Base-by-base conservation (phyloP, 116 monocot genomes). In the Dioscorea cayenensis region DNA sequence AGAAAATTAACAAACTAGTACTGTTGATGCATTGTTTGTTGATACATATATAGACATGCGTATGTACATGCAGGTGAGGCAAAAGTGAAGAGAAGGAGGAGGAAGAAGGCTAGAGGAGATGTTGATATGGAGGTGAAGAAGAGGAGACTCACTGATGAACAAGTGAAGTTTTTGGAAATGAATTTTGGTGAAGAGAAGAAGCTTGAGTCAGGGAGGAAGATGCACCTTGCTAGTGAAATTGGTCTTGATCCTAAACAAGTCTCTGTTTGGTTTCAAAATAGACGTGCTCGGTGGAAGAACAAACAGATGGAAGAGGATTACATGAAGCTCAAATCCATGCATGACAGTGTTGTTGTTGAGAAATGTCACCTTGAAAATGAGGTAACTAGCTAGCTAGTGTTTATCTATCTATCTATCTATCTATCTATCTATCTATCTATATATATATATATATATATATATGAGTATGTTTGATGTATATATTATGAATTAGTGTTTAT, bases 231-330 rank as follows among this genome's bases (percentile, higher is more conserved):
- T 7, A 38, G 49, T 6, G 81, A 85, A 68, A 48, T 78, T 20
- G 84, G 84, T 13, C 72, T 85, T 21, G 81, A 81, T 64, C 84
- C 84, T 6, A 81, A 77, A 64, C 80, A 80, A 65, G 84, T 85
- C 5, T 74, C 81, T 13, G 84, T 85, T 12, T 85, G 84, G 84
- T 85, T 85, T 65, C 84, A 85, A 68, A 85, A 85, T 75, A 36
- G 81, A 36, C 71, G 84, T 38, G 77, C 84, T 13, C 64, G 84
- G 50, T 84, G 84, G 84, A 80, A 84, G 84, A 84, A 50, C 74
- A 84, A 81, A 72, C 70, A 78, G 78, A 22, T 85, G 35, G 78
- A 85, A 68, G 84, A 78, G 60, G 84, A 85, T 75, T 77, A 75
- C 81, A 7, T 25, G 8, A 74, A 64, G 65, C 80, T 85, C 69